A percentile compares a stretch with the other conserved stretches of the same genome.
These are phyloP conservation scores for Alternaria triticimaculans DNA, from an alignment of 2,329 filamentous ascomycete species.

Conservation along the genomic window DNA sequence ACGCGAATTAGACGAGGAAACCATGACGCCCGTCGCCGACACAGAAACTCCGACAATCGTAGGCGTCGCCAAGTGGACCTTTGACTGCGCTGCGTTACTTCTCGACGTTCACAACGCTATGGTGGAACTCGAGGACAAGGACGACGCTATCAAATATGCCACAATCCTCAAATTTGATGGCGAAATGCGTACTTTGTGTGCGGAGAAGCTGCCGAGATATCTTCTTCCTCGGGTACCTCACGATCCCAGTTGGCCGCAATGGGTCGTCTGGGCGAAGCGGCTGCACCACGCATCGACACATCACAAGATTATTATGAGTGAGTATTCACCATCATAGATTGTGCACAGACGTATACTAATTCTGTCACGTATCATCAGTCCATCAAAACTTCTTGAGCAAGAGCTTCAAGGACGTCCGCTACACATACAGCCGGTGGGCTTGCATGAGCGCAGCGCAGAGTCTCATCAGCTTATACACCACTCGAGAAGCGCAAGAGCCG, in stretches of 20 bases:
- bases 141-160: conserved; percentile 47
- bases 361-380: conserved; percentile 15
- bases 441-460: conserved; percentile 51
- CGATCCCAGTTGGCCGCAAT: conserved; percentile 50
- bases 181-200: conserved; percentile 44
- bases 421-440: conserved; percentile 52
- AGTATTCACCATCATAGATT: background rate
- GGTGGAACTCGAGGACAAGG: conserved; percentile 39
- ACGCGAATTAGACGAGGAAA: conserved; percentile 48
- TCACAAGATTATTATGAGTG: conserved; percentile 55
- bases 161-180: conserved; percentile 51
- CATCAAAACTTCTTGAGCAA: conserved; percentile 52
- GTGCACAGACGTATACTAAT: background rate
- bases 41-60: conserved; percentile 40
- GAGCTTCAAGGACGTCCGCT: conserved; percentile 53
- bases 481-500: conserved; percentile 48
- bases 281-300: conserved; percentile 49
- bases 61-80: conserved; percentile 29
- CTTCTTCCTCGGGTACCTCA: conserved; percentile 42
- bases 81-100: conserved; percentile 50
- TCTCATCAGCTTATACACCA: conserved; percentile 50
- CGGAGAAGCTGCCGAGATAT: conserved; percentile 45
- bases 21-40: conserved; percentile 28
- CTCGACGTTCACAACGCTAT: conserved; percentile 50
- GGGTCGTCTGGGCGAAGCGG: conserved; percentile 51